Base-by-base conservation (phyloP, 2,329 filamentous ascomycete genomes). In the Neofusicoccum parvum region DNA sequence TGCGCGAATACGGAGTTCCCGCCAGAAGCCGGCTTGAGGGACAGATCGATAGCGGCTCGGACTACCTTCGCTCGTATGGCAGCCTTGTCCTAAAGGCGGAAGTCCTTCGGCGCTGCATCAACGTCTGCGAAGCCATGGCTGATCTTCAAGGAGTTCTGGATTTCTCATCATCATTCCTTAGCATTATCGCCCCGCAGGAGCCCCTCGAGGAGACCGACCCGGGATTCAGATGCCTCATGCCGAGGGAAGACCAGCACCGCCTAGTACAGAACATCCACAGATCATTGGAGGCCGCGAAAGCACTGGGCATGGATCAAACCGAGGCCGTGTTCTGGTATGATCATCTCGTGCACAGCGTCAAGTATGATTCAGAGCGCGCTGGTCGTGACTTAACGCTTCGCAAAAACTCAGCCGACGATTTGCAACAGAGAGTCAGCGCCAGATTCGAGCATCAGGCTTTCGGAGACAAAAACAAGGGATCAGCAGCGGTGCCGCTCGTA, bases 301-400 rank as follows among this genome's bases (percentile, higher is more conserved):
- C 91, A 66, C 79, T 97, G 32, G 93, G 93, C 0, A 80, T 93
- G 34, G 81, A 85, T 5, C 80, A 90, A 65, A 78, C 94, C 48
- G 85, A 88, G 62, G 93, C 92, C 5, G 91, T 95, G 70, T 99
- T 97, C 74, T 99, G 95, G 95, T 95, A 99, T 75, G 92, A 97
- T 72, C 98, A 98, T 71, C 82, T 99, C 9, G 85, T 99, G 53
- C 88, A 95, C 88, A 56, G 49, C 43, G 59, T 66, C 45, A 66
- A 67, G 37, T 69, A 68, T 36, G 53, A 65, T 23, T 41, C 51
- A 15, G 63, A 65, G 43, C 51, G 53, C 20, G 50, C 62, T 14
- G 63, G 53, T 7, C 65, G 66, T 12, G 69, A 69, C n/a, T 62
- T 70, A 15, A 69, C 69, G 5, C 64, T 71, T 27, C 64, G 56